These are phyloP conservation scores for Aspergillus candidus DNA, from an alignment of 2,329 filamentous ascomycete genomes.

Conservation along the genomic window DNA sequence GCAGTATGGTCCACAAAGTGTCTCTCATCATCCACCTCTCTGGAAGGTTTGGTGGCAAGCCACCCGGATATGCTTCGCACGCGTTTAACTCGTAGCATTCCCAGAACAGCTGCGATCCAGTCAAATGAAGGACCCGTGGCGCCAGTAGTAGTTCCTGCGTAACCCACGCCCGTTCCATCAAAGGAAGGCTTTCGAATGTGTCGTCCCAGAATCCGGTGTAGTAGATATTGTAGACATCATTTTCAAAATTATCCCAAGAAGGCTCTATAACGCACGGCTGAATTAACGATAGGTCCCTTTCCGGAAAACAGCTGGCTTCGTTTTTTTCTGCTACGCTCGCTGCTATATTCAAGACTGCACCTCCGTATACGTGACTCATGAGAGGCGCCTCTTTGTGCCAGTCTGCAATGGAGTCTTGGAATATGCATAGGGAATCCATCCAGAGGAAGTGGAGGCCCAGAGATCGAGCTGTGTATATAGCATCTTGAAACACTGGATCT, in stretches of 20 bases:
- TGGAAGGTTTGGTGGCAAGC: background rate
- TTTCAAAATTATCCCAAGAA: background rate
- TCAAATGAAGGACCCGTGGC: background rate
- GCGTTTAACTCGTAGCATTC: background rate
- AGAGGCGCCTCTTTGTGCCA: background rate
- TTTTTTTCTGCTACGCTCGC: background rate
- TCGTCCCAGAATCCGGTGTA: background rate
- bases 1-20: background rate
- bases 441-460: background rate
- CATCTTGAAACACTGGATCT: background rate
- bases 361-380: background rate
- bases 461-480: background rate
- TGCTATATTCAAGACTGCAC: background rate
- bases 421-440: background rate
- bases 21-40: background rate
- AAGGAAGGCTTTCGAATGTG: background rate
- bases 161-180: background rate
- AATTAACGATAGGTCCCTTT: background rate
- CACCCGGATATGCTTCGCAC: background rate
- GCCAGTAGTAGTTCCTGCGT: background rate
- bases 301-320: background rate
- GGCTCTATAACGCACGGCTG: background rate
- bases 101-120: background rate
- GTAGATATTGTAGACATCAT: background rate
- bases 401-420: background rate